Evolutionary conservation across 257 asterid species (phyloP).

Genomic region (Przewalskia tangutica): DNA sequence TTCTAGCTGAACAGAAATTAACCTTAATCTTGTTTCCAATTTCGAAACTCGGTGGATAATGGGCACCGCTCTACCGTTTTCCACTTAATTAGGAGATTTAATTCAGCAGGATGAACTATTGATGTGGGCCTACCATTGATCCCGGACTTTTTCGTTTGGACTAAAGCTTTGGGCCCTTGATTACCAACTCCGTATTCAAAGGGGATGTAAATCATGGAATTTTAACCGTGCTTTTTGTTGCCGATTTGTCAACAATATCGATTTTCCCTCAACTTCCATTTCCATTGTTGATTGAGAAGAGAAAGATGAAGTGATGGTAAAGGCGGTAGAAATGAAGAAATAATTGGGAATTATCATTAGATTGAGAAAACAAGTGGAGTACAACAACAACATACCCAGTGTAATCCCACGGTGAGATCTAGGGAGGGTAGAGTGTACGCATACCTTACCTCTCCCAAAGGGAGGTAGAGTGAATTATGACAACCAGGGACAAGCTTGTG

Average conservation of each 20-base stretch:
- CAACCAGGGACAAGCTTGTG: neutral
- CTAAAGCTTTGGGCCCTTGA: neutral
- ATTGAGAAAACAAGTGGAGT: too few relatives aligned
- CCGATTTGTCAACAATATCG: too few relatives aligned
- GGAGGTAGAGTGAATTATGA: neutral
- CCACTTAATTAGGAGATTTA: neutral
- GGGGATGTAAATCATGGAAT: neutral
- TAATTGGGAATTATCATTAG: neutral
- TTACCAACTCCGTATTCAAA: neutral
- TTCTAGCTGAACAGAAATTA: neutral
- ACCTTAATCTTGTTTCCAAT: neutral
- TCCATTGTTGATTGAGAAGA: too few relatives aligned
- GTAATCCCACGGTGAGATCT: too few relatives aligned
- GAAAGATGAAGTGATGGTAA: too few relatives aligned
- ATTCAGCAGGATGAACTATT: neutral
- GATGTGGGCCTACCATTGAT: neutral
- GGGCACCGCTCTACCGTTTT: neutral
- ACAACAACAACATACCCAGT: too few relatives aligned
- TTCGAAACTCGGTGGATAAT: neutral
- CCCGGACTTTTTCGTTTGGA: neutral
- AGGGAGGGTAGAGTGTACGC: too few relatives aligned
- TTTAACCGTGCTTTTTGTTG: neutral
- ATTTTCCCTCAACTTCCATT: too few relatives aligned
- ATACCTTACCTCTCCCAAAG: too few relatives aligned
- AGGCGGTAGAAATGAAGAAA: too few relatives aligned